Base-by-base conservation (phyloP, 768 basidiomycete genomes). In the Boletus eberwhitei region DNA sequence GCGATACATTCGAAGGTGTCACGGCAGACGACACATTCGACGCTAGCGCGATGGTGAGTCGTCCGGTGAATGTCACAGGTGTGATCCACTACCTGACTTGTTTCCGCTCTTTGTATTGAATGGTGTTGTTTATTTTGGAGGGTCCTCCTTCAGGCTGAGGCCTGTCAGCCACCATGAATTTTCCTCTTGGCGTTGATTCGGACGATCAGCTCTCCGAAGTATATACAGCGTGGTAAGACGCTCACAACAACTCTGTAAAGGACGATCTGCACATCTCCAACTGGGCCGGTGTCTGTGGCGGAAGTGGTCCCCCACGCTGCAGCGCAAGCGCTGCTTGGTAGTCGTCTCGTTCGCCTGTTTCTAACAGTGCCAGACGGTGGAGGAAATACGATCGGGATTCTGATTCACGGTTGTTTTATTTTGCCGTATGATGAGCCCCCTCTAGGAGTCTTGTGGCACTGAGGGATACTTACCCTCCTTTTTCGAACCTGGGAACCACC, bases 1-100 rank as follows among this genome's bases (percentile, higher is more conserved):
- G 40, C 8, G 13, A 22, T 34, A 7, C 31, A 32, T 16, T 58
- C 57, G 4, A 72, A 47, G 4, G 21, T n/a, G 31, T 81, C 79
- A 4, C 63, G 58, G 56, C 81, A 82, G 21, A 76, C 67, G 37
- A 72, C 59, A 50, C 80, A 80, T 38, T 72, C 62, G 17, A 62
- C 55, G 13, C 68, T 70, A 12, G 3, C 8, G 2, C 19, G 21
- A 26, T 16, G 21, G 52, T 62, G 11, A 58, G 54, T 49, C 16
- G 35, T 34, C 11, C 14, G 13, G 21, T 21, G 11, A 17, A 16
- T 26, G 16, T 8, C n/a, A 31, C 2, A 4, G 9, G 37, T 21
- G 2, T 6, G 4, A 32, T 31, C 36, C 40, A n/a, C 39, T 32
- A 58, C 54, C 50, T 55, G 29, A 8, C 19, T 22, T 11, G 21